Percentiles rank a stretch among this genome's conserved stretches.
phyloP scores from a whole-genome alignment of 768 basidiomycete genomes.

The Brasilioporus rufonigricans region DNA sequence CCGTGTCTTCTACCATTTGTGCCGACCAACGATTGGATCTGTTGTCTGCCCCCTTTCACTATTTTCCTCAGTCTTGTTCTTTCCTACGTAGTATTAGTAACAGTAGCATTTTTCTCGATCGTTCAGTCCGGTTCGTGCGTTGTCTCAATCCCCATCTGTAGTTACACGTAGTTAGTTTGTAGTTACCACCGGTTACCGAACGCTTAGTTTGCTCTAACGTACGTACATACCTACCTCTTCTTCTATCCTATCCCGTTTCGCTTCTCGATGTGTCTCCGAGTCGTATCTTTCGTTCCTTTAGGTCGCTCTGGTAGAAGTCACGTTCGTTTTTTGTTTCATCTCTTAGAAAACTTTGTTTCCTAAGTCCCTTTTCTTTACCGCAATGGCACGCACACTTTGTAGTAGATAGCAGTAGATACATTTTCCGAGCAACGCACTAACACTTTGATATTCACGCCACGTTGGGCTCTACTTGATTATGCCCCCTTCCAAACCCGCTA shows the following conservation, averaged over 20 bases:
- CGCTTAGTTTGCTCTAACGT: slow-evolving; percentile 29
- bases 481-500: too few relatives aligned
- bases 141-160: slow-evolving; percentile 26
- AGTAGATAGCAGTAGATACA: slow-evolving; percentile 41
- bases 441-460: slow-evolving; percentile 17
- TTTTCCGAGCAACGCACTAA: slow-evolving; percentile 23
- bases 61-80: background rate
- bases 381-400: slow-evolving; percentile 24
- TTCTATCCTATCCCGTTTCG: background rate
- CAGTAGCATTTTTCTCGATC: slow-evolving; percentile 22
- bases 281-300: background rate
- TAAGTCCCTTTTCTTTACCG: background rate
- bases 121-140: slow-evolving; percentile 20
- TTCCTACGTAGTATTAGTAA: slow-evolving; percentile 23
- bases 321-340: too few relatives aligned
- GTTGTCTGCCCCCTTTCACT: slow-evolving; percentile 4
- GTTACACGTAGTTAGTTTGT: slow-evolving; percentile 29
- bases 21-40: slow-evolving; percentile 25
- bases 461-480: too few relatives aligned
- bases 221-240: slow-evolving; percentile 12
- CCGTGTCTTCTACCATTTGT: slow-evolving; percentile 28
- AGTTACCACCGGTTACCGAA: slow-evolving; percentile 35
- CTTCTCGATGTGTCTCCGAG: too few relatives aligned
- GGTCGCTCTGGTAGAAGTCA: background rate
- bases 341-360: background rate